Base-by-base conservation (phyloP, 495 filamentous ascomycete species). In the Talaromyces stipitatus region DNA sequence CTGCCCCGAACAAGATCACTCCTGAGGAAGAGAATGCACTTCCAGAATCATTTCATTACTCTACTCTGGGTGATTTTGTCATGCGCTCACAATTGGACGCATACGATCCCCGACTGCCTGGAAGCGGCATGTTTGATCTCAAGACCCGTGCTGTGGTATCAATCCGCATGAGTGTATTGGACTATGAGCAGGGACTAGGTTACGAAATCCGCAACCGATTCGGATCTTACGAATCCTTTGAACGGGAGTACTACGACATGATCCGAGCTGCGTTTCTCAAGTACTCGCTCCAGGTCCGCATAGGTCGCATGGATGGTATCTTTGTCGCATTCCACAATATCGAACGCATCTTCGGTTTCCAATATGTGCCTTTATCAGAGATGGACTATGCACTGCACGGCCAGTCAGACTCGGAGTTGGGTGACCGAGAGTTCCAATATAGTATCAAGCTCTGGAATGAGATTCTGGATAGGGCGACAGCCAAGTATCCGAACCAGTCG, bases 311-410 rank as follows among this genome's bases (percentile, higher is more conserved):
- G 94, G 92, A 97, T 61, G 94, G 94, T 51, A 97, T 97, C 50
- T 97, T 97, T 62, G 89, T 97, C n/a, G 95, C 95, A 11, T 97
- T 85, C 68, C 94, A 99, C 72, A 99, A 99, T 63, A 85, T 90
- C 4, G 80, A 95, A 67, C 84, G 90, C 30, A 95, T 99, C 43
- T 99, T 99, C 66, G 94, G 94, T 0, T 99, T 99, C 70, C 94
- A 97, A 69, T 99, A 99, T 64, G 75, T 99, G 54, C 82, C 83
- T 55, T 68, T 96, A 12, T 62, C 77, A 1, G 95, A 97, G 63
- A 94, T 99, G 88, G 94, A 99, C 67, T 66, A 74, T 12, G 78
- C 88, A 0, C 65, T 99, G 6, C 94, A 99, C 64, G 91, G 90
- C 20, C 82, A 85, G 54, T 60, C 61, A 3, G 75, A 88, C 61